phyloP scores from a whole-genome alignment of 2,329 filamentous ascomycete species.

The Neoscytalidium dimidiatum region DNA sequence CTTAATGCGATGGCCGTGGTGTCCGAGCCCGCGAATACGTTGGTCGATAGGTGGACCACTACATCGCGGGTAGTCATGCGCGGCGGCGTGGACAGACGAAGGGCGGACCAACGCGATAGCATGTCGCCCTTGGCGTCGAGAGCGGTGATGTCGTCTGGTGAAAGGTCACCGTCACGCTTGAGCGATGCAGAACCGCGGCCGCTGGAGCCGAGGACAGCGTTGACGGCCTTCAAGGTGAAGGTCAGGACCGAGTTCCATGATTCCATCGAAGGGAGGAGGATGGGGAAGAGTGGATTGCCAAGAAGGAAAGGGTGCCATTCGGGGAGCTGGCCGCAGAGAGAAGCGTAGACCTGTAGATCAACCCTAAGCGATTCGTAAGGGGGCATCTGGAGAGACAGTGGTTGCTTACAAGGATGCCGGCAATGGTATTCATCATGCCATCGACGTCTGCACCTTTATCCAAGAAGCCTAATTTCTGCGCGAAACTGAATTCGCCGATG shows the following conservation, averaged over 20 bases:
- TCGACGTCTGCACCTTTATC: constrained; percentile 43
- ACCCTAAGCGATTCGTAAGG: not conserved
- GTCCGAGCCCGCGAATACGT: constrained; percentile 40
- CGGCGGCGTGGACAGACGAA: constrained; percentile 33
- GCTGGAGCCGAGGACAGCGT: constrained; percentile 28
- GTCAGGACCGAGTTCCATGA: constrained; percentile 35
- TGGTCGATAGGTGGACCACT: constrained; percentile 34
- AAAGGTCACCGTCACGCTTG: constrained; percentile 40
- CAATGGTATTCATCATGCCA: constrained; percentile 29
- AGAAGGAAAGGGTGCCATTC: constrained; percentile 30
- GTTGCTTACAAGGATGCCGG: constrained; percentile 24
- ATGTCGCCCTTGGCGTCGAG: constrained; percentile 37
- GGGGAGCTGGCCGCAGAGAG: constrained; percentile 32
- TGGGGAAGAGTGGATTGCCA: constrained; percentile 33
- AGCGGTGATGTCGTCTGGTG: constrained; percentile 25
- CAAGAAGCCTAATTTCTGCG: constrained; percentile 45
- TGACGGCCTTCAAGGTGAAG: constrained; percentile 37
- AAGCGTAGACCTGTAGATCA: constrained; percentile 26
- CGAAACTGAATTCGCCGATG: constrained; percentile 44
- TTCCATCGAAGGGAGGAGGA: constrained; percentile 37
- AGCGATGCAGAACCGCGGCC: constrained; percentile 28
- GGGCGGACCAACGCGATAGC: constrained; percentile 39
- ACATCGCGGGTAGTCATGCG: constrained; percentile 37
- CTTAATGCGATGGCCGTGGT: constrained; percentile 37
- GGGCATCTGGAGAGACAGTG: not conserved